phyloP scores from a whole-genome alignment of 352 stramenopile genomes.

The Blastocystis sp. region DNA sequence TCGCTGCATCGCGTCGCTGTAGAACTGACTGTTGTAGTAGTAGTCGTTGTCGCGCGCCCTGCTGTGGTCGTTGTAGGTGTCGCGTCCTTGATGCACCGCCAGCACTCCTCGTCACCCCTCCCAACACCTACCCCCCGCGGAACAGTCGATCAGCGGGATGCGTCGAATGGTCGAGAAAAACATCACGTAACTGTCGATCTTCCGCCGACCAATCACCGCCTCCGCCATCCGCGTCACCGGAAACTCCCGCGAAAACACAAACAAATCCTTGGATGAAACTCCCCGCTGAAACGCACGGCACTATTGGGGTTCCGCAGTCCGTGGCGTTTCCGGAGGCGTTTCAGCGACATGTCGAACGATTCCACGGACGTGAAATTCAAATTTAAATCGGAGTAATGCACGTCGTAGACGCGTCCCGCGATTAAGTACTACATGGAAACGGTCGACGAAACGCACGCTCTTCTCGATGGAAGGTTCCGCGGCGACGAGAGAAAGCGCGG shows the following conservation, averaged over 20 bases:
- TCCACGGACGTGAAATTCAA: neutral
- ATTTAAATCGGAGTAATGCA: neutral
- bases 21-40: constrained; percentile 49
- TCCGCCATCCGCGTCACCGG: neutral
- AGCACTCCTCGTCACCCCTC: neutral
- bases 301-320: constrained; percentile 9
- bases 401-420: neutral
- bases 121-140: neutral
- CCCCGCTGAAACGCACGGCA: neutral
- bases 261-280: neutral
- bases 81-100: neutral
- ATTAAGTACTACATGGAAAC: neutral
- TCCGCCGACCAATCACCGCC: constrained; percentile 3
- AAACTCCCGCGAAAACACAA: neutral
- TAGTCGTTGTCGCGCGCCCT: neutral
- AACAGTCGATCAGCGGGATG: neutral
- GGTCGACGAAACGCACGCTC: too few species aligned
- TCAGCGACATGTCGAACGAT: neutral
- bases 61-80: constrained; percentile 26
- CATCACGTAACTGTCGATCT: constrained; percentile 44
- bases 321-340: neutral
- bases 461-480: too few species aligned
- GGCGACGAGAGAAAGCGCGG: too few species aligned
- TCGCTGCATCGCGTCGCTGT: neutral
- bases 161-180: neutral